Base-by-base conservation (phyloP, 345 rosid genomes). In the Eucalyptus tenuipes region DNA sequence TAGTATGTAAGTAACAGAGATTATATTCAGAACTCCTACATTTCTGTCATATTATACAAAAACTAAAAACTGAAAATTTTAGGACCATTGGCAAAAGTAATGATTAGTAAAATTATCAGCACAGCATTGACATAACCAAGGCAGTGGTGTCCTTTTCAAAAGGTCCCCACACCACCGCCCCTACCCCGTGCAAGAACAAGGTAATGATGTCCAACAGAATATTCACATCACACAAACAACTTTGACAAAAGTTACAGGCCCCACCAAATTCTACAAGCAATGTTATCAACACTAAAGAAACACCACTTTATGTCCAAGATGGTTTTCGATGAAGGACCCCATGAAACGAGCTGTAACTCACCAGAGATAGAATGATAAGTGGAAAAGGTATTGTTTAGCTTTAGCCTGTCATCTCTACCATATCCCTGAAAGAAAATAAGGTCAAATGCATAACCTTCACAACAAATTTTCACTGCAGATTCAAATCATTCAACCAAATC, bases 361-460 rank as follows among this genome's bases (percentile, higher is more conserved):
- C 99, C 98, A 88, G 94, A 93, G 89, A 95, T 92, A 89, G 97
- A 90, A 90, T 90, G 93, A 91, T 94, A 93, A 89, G 93, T 91
- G 49, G 99, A 92, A 22, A 88, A 64, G 7, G 92, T 88, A 57
- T 89, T 89, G 91, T 93, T 95, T 59, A 92, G 89, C 90, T 95
- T 94, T 89, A 92, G 88, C 33, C 95, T 94, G 87, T 96, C 95
- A 90, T 96, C 94, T 91, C 95, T 93, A 66, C 88, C 90, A 90
- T 89, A 92, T 61, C 92, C 91, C 99, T 98, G 96, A 90, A 93
- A 88, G 89, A 88, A 90, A 89, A 90, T 53, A 86, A 50, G 15
- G 66, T 24, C 53, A 86, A 16, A 18, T 42, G 40, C 45, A 50
- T 37, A 57, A 86, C 61, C 87, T 31, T 66, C 50, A 44, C 85